Evolutionary conservation across 768 basidiomycete species (phyloP).

Genomic region (Dioszegia hungarica): DNA sequence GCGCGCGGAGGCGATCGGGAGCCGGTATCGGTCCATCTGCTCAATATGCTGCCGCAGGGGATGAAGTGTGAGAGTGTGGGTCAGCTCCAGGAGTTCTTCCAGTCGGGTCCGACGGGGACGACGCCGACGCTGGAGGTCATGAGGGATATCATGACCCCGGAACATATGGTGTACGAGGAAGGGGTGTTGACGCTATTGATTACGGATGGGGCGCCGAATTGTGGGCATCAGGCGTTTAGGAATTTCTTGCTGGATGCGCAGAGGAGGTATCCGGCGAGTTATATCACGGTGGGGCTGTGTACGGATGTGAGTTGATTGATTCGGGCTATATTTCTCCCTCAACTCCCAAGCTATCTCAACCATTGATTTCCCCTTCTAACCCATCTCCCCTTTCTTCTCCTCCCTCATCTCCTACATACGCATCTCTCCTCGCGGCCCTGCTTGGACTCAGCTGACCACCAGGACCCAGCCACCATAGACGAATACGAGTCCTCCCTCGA

Average conservation of each 20-base stretch:
- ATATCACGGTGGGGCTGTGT: constrained; percentile 26
- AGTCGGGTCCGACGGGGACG: constrained; percentile 3
- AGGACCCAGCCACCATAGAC: constrained; percentile 17
- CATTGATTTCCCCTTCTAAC: neutral
- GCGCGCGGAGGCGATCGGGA: constrained; percentile 10
- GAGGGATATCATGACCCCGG: constrained; percentile 17
- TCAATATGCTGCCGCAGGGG: constrained; percentile 17
- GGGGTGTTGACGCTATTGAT: constrained; percentile 21
- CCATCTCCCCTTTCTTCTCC: neutral
- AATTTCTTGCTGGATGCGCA: constrained; percentile 18
- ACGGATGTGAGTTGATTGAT: constrained; percentile 8
- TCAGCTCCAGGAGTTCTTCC: constrained; percentile 9
- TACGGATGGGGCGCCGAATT: constrained; percentile 28
- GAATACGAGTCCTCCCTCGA: constrained; percentile 24
- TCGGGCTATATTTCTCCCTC: neutral
- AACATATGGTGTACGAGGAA: constrained; percentile 22
- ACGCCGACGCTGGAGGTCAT: constrained; percentile 21
- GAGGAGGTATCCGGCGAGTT: constrained; percentile 20
- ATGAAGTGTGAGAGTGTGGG: constrained; percentile 20
- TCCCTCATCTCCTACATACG: neutral
- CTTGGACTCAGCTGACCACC: neutral
- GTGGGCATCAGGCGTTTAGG: constrained; percentile 20
- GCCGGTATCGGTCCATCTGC: constrained; percentile 17
- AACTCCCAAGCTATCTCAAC: neutral
- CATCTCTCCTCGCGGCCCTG: neutral